A percentile compares a stretch with the other conserved stretches of the same genome.
These are phyloP conservation scores for Debaryomyces hansenii DNA, from an alignment of 805 yeast genomes.

Conservation along the genomic window DNA sequence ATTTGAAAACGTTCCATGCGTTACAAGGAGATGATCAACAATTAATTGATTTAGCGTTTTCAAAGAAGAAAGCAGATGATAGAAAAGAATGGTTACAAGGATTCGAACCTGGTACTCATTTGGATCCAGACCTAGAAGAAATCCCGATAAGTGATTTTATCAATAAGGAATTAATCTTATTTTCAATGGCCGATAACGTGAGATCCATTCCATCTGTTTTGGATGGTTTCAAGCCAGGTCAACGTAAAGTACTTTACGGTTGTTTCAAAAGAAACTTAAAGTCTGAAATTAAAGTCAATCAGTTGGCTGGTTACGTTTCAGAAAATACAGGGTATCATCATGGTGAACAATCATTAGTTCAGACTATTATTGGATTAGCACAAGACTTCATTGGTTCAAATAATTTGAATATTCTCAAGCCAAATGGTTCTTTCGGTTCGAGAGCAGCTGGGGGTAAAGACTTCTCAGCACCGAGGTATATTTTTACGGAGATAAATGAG, in stretches of 20 bases:
- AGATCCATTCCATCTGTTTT: constrained; percentile 92
- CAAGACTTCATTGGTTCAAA: constrained; percentile 94
- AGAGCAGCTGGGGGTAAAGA: constrained; percentile 97
- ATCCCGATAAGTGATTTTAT: constrained; percentile 94
- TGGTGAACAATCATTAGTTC: constrained; percentile 85
- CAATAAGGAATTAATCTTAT: constrained; percentile 89
- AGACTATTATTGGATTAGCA: constrained; percentile 90
- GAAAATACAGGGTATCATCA: constrained; percentile 94
- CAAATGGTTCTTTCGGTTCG: constrained; percentile 95
- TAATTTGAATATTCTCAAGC: constrained; percentile 78
- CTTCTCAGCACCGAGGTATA: constrained; percentile 97
- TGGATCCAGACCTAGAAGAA: constrained; percentile 71
- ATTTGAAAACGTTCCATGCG: constrained; percentile 81
- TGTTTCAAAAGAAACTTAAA: constrained; percentile 78
- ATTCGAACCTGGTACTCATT: constrained; percentile 87
- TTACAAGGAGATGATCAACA: constrained; percentile 75
- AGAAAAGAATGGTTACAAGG: constrained; percentile 95
- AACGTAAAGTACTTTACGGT: constrained; percentile 88
- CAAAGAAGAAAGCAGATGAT: constrained; percentile 93
- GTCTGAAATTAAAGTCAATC: constrained; percentile 84
- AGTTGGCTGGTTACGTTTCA: constrained; percentile 84
- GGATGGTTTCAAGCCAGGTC: constrained; percentile 97
- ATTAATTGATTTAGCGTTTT: constrained; percentile 86
- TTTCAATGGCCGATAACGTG: constrained; percentile 94
- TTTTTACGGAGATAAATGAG: constrained; percentile 78